Evolutionary conservation across 768 basidiomycete species (phyloP), one percentile per base, ranked within the genome.

Genomic region (Podaxis sp.): DNA sequence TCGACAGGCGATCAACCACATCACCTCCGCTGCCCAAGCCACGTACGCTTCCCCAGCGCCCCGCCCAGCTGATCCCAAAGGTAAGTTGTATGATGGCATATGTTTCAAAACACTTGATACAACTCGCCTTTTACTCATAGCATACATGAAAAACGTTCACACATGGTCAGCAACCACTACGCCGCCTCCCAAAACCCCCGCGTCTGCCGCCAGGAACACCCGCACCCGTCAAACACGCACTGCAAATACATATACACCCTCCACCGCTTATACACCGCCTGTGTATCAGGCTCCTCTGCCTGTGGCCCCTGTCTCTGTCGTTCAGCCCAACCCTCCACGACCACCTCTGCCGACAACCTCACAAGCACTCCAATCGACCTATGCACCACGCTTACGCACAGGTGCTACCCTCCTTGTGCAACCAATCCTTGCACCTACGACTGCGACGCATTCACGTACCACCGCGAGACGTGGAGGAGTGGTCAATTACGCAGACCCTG

Each of bases 391-490:
- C n/a, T 78, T 99, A 56, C 87, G 91, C 26, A 96, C 96, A 0
- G 97, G 97, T 15, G 83, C 90, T 2, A 90, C 93, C 0, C 85
- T 95, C 5, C 86, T 99, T 67, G 83, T 99, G 75, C 97, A 99
- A 70, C 97, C 97, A 20, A 85, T 93, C 68, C 65, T 82, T 52
- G 68, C 77, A 4, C 66, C 78, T n/a, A 66, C 82, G 7, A 70
- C 84, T 1, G 66, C 80, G 7, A 73, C 75, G 2, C 68, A 70
- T 36, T 71, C 74, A 1, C 79, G 84, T n/a, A 72, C 80, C 0
- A 74, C 83, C 2, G 82, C 80, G 44, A 81, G 90, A 55, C 82
- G 89, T 20, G 86, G 87, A 20, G 85, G 84, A n/a, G 80, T 85
- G 56, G 82, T 95, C 66, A 95, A 95, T 76, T 96, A 96, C 64